Base-by-base conservation (phyloP, 306 rosid genomes). In the Gleditsia sinensis region DNA sequence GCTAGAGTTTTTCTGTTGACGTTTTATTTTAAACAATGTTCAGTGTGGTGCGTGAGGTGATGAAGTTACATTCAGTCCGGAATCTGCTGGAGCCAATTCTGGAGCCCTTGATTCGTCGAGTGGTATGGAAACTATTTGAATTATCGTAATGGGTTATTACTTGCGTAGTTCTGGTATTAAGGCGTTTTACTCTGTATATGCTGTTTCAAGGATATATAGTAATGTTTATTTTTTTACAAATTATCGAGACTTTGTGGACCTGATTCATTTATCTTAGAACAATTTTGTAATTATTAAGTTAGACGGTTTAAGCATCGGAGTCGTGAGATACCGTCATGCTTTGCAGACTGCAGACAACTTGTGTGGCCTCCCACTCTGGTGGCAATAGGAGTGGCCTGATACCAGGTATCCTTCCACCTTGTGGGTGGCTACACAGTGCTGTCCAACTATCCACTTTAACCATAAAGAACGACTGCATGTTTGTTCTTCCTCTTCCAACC, bases 81-180 rank as follows among this genome's bases (percentile, higher is more conserved):
- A 75, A 85, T 72, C 68, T 80, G 57, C 82, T 93, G 84, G 96
- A 93, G 86, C 97, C 97, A 6, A 75, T 88, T 79, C 76, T 88
- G 7, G 93, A 88, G 83, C 96, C 93, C 32, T 83, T 93, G 88
- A 84, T 93, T 78, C 98, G 98, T 6, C 81, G 82, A 86, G 98
- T 93, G 92, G 98, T 93, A 87, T 69, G 87, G 88, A 62, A 71
- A 28, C 62, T 46, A 21, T 2, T 71, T 57, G 14, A 66, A 45
- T 64, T n/a, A 13, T 39, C 9, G 6, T 67, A 6, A 64, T 62
- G 71, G 27, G 13, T 54, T 70, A 19, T 9, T 49, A 43, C 60
- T 34, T 74, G 40, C 77, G 7, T 17, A 10, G 14, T 69, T 63
- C 27, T 71, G 67, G 48, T 37, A 12, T 71, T 80, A 5, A 25